phyloP scores from a whole-genome alignment of 352 stramenopile species.

The Phytophthora litchii region DNA sequence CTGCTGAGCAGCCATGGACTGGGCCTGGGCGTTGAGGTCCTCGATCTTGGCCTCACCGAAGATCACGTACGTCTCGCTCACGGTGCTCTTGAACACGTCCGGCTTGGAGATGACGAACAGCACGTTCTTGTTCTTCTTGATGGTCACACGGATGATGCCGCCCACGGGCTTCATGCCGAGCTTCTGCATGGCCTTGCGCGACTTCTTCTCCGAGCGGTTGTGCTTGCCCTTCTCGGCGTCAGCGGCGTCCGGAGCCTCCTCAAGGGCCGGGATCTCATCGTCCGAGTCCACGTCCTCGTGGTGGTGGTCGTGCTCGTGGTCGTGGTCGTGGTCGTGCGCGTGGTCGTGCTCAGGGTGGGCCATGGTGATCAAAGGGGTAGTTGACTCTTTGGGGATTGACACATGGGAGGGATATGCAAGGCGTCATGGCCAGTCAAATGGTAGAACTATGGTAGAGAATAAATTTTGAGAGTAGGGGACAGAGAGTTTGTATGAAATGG shows the following conservation, averaged over 20 bases:
- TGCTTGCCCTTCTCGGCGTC: slow-evolving; percentile 86
- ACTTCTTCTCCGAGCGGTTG: slow-evolving; percentile 99
- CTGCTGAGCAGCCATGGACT: slow-evolving; percentile 90
- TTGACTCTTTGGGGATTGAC: slow-evolving; percentile 35
- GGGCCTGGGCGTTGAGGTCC: slow-evolving; percentile 92
- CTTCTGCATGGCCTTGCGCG: slow-evolving; percentile 99
- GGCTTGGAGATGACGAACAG: slow-evolving; percentile 98
- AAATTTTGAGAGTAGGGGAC: not conserved
- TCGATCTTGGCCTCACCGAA: slow-evolving; percentile 99
- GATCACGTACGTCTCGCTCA: slow-evolving; percentile 96
- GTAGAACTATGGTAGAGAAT: slow-evolving; percentile 7
- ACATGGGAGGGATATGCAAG: not conserved
- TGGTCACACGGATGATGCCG: slow-evolving; percentile 96
- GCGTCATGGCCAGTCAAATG: slow-evolving; percentile 28
- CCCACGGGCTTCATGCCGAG: slow-evolving; percentile 96
- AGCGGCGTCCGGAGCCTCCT: slow-evolving; percentile 69
- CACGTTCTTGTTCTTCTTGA: slow-evolving; percentile 98
- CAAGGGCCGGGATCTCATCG: slow-evolving; percentile 83
- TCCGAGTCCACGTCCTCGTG: slow-evolving; percentile 75
- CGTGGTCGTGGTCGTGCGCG: slow-evolving; percentile 44
- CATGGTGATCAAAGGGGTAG: slow-evolving; percentile 37
- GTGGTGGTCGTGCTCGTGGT: slow-evolving; percentile 60
- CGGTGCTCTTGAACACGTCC: slow-evolving; percentile 98
- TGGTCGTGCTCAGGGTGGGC: slow-evolving; percentile 48
- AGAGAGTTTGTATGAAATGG: not conserved